Evolutionary conservation across 257 asterid species (phyloP).

Genomic region (Solanum habrochaites): DNA sequence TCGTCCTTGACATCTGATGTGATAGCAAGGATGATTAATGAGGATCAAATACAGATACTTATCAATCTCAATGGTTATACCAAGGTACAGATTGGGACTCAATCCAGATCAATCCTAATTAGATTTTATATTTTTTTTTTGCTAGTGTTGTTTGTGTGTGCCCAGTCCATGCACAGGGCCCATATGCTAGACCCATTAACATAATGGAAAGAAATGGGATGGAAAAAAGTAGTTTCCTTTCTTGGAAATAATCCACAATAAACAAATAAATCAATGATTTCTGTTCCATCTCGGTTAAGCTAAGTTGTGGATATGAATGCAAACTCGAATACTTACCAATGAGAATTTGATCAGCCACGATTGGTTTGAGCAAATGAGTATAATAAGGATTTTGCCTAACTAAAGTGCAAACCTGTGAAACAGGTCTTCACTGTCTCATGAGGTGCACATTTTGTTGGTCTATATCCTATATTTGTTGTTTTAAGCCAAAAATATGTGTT

Average conservation of each 20-base stretch:
- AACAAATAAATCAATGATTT: constrained; percentile 3
- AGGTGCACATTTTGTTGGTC: not conserved
- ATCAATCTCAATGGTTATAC: constrained; percentile 97
- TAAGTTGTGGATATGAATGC: not conserved
- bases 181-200: not conserved
- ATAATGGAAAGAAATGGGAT: not conserved
- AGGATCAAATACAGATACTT: constrained; percentile 88
- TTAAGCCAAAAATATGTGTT: not conserved
- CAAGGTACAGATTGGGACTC: constrained; percentile 35
- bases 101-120: not conserved
- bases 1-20: constrained; percentile 85
- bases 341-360: not conserved
- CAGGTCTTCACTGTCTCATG: not conserved
- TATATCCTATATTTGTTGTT: not conserved
- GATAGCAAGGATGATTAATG: constrained; percentile 90
- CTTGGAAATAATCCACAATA: not conserved
- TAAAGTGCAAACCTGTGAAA: not conserved
- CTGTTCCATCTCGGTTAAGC: not conserved
- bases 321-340: not conserved
- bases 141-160: not conserved
- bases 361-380: not conserved
- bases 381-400: not conserved
- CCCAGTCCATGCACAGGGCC: not conserved
- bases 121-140: not conserved
- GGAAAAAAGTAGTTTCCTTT: not conserved